A percentile compares a stretch with the other conserved stretches of the same genome.
These are phyloP conservation scores for Epichloe brachyelytri DNA, from an alignment of 2,329 filamentous ascomycete species.

Conservation along the genomic window DNA sequence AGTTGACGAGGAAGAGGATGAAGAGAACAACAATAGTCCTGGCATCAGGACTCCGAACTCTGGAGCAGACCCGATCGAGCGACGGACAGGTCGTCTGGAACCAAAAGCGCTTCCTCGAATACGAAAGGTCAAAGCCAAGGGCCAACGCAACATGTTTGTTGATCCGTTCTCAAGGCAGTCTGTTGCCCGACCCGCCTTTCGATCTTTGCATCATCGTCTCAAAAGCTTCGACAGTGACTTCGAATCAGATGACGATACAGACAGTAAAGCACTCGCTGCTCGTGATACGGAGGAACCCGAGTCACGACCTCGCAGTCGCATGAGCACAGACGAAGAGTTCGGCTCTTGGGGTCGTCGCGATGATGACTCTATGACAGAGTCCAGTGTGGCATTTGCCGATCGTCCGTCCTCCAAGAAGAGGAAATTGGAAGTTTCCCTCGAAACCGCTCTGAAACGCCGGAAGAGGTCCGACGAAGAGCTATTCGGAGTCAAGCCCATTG, in stretches of 20 bases:
- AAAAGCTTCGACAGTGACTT: conserved; percentile 52
- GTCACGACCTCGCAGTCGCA: conserved; percentile 66
- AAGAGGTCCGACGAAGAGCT: conserved; percentile 72
- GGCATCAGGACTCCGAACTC: conserved; percentile 54
- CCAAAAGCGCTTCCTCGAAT: conserved; percentile 58
- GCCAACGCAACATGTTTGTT: conserved; percentile 47
- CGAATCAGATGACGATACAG: conserved; percentile 77
- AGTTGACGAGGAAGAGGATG: conserved; percentile 43
- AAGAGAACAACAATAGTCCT: conserved; percentile 49
- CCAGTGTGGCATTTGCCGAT: conserved; percentile 54
- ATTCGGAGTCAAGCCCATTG: conserved; percentile 51
- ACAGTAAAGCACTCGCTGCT: conserved; percentile 41
- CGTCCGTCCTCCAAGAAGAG: conserved; percentile 48
- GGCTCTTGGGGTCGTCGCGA: conserved; percentile 35
- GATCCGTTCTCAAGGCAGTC: conserved; percentile 53
- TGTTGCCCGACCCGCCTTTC: conserved; percentile 46
- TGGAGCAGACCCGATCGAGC: conserved; percentile 47
- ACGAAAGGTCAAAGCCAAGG: conserved; percentile 51
- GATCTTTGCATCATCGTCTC: conserved; percentile 67
- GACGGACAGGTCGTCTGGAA: conserved; percentile 42
- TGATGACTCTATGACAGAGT: conserved; percentile 59
- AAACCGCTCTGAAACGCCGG: conserved; percentile 62
- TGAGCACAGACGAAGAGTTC: conserved; percentile 47
- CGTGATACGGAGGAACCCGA: conserved; percentile 78
- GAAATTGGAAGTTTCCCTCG: conserved; percentile 55